phyloP scores from a whole-genome alignment of 83 land plant species.

The Thuja plicata region DNA sequence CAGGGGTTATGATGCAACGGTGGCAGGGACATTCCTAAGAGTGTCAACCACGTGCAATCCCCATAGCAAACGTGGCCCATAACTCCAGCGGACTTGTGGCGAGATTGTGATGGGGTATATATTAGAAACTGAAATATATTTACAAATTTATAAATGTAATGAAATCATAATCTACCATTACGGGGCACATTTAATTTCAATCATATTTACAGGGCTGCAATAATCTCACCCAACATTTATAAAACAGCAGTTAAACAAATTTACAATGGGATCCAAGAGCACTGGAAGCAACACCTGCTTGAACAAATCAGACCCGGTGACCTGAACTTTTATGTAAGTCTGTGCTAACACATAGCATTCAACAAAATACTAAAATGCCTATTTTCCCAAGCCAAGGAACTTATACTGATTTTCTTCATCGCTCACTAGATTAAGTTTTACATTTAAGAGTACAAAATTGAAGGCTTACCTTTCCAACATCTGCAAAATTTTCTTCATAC shows the following conservation, averaged over 20 bases:
- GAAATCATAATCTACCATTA: background rate
- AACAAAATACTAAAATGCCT: background rate
- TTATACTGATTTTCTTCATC: background rate
- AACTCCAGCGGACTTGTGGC: background rate
- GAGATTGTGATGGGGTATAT: background rate
- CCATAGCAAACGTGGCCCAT: background rate
- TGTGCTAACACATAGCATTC: background rate
- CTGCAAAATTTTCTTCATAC: conserved; percentile 84
- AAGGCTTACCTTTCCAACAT: conserved; percentile 70
- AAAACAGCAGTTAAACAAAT: background rate
- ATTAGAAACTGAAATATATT: background rate
- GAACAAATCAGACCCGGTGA: background rate
- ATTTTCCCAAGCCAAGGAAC: background rate
- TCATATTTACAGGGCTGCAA: background rate
- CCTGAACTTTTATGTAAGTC: background rate
- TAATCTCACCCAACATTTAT: background rate
- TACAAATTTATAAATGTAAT: too few relatives aligned
- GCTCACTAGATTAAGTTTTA: background rate
- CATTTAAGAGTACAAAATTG: background rate
- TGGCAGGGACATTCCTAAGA: background rate
- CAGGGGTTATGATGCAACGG: background rate
- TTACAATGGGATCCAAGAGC: background rate
- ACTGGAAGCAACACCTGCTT: background rate
- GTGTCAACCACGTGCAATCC: background rate
- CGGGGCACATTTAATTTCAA: too few relatives aligned